Conservation (phyloP, 1,284 basidiomycete genomes). For the Apiotrichum porosum region DNA sequence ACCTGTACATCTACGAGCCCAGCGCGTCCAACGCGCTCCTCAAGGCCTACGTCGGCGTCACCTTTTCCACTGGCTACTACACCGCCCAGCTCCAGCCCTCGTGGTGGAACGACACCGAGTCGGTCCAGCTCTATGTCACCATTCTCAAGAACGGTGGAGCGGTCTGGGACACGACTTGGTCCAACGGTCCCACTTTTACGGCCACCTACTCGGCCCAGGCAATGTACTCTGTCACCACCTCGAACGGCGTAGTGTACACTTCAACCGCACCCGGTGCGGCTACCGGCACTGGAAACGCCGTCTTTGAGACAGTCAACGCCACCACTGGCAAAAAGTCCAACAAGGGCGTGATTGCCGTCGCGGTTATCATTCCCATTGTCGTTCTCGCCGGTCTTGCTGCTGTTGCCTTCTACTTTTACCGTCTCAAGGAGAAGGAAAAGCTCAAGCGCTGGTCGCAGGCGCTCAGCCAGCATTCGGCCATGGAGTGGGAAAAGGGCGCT, state of each 20-base stretch:
- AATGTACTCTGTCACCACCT: conserved; percentile 40
- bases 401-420: conserved; percentile 55
- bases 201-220: conserved; percentile 38
- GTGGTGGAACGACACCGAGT: conserved; percentile 70
- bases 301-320: conserved; percentile 38
- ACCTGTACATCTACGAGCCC: conserved; percentile 70
- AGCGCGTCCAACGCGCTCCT: conserved; percentile 52
- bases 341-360: conserved; percentile 69
- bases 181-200: conserved; percentile 68
- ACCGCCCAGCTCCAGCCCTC: conserved; percentile 56
- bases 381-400: conserved; percentile 54
- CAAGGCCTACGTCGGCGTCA: conserved; percentile 61
- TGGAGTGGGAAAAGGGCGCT: conserved; percentile 47
- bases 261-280: conserved; percentile 28
- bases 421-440: conserved; percentile 58
- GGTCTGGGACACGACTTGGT: conserved; percentile 54
- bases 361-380: conserved; percentile 64
- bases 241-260: conserved; percentile 29
- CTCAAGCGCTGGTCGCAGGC: conserved; percentile 60
- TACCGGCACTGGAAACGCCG: conserved; percentile 50
- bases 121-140: conserved; percentile 59
- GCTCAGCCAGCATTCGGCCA: conserved; percentile 36
- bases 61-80: conserved; percentile 57
- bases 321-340: conserved; percentile 50
- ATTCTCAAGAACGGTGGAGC: conserved; percentile 59